These are phyloP conservation scores for Zymoseptoria pseudotritici DNA, from an alignment of 2,329 filamentous ascomycete genomes.

Conservation along the genomic window DNA sequence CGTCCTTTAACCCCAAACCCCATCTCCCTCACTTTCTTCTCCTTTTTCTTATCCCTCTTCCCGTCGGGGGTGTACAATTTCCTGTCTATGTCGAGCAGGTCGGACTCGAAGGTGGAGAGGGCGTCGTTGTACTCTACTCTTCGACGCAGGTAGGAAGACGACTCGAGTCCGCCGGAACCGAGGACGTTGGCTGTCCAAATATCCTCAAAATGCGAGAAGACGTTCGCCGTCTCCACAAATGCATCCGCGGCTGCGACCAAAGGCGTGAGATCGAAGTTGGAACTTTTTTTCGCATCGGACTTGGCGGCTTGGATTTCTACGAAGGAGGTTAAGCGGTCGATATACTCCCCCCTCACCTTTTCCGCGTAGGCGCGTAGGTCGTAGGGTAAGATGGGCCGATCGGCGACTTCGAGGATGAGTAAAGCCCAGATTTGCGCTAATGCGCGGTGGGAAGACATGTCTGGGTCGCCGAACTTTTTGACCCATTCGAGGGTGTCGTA, in stretches of 20 bases:
- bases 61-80: slow-evolving; percentile 30
- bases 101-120: slow-evolving; percentile 73
- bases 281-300: slow-evolving; percentile 29
- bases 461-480: slow-evolving; percentile 66
- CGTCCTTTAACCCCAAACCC: slow-evolving; percentile 58
- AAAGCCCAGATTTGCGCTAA: slow-evolving; percentile 74
- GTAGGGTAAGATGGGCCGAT: slow-evolving; percentile 74
- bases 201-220: slow-evolving; percentile 69
- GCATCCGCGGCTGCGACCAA: slow-evolving; percentile 57
- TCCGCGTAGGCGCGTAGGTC: slow-evolving; percentile 68
- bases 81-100: slow-evolving; percentile 61
- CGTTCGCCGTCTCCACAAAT: slow-evolving; percentile 52
- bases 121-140: slow-evolving; percentile 71
- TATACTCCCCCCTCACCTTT: slow-evolving; percentile 53
- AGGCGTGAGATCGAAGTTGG: slow-evolving; percentile 50
- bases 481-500: slow-evolving; percentile 91
- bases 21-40: slow-evolving; percentile 6
- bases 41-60: slow-evolving; percentile 6
- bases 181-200: slow-evolving; percentile 69
- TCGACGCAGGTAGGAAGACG: slow-evolving; percentile 55
- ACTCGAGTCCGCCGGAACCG: slow-evolving; percentile 65
- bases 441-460: slow-evolving; percentile 68
- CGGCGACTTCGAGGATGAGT: slow-evolving; percentile 76
- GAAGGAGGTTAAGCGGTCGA: slow-evolving; percentile 58
- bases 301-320: slow-evolving; percentile 28